Conservation (phyloP, 2,329 filamentous ascomycete species). For the Tolypocladium tundrense region DNA sequence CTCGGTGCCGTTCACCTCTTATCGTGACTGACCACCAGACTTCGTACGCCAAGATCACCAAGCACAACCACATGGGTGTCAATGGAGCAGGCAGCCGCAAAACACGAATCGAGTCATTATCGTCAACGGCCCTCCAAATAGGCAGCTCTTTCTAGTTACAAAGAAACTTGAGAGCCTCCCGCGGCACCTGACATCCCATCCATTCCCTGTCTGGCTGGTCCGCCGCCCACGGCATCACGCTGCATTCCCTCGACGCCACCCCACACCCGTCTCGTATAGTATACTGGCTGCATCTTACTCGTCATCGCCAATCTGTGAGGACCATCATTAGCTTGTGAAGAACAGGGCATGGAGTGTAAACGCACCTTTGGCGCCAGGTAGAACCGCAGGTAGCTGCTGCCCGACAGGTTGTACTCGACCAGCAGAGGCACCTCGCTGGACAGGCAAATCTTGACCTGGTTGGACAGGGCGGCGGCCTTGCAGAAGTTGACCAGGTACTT, state of each 20-base stretch:
- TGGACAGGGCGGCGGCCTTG: constrained; percentile 83
- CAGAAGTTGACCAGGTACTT: constrained; percentile 99
- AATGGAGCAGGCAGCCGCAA: background rate
- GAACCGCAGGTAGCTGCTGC: constrained; percentile 87
- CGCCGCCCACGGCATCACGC: background rate
- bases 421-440: constrained; percentile 93
- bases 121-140: background rate
- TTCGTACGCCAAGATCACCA: too few relatives aligned
- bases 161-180: background rate
- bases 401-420: constrained; percentile 77
- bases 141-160: background rate
- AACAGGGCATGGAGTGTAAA: background rate
- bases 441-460: constrained; percentile 79
- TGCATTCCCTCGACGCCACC: constrained; percentile 3
- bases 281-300: constrained; percentile 16
- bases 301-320: constrained; percentile 26
- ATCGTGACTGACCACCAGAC: background rate
- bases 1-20: background rate
- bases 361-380: constrained; percentile 95
- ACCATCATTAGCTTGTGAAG: background rate
- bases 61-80: background rate
- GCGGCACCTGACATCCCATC: background rate
- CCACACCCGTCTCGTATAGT: constrained; percentile 7
- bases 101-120: constrained; percentile 1
- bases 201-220: background rate